Evolutionary conservation across 495 filamentous ascomycete species (phyloP).

Genomic region (Echria macrotheca): DNA sequence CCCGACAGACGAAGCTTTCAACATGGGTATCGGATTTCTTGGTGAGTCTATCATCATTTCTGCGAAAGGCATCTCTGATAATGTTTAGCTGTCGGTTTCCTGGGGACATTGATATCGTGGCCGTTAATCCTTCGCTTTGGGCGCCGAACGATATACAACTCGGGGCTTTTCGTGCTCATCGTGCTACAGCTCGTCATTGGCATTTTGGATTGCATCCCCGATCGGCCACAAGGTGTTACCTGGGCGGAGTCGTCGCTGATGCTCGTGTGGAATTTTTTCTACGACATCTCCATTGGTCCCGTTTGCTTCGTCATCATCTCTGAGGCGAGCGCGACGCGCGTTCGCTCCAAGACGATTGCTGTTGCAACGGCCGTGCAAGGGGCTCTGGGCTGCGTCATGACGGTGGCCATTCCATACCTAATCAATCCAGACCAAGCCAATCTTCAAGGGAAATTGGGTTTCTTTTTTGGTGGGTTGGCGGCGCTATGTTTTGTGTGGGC

Average conservation of each 20-base stretch:
- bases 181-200: conserved; percentile 53
- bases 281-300: conserved; percentile 54
- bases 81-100: conserved; percentile 28
- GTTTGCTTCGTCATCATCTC: conserved; percentile 58
- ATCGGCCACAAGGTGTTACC: conserved; percentile 33
- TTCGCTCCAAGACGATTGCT: conserved; percentile 58
- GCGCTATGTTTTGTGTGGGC: conserved; percentile 38
- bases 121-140: conserved; percentile 48
- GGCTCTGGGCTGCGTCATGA: conserved; percentile 54
- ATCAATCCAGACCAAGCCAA: conserved; percentile 61
- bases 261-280: conserved; percentile 54
- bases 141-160: conserved; percentile 49
- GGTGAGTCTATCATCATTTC: conserved; percentile 23
- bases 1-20: conserved; percentile 40
- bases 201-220: conserved; percentile 50
- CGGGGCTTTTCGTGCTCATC: conserved; percentile 42
- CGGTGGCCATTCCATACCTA: conserved; percentile 61
- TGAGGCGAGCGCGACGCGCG: conserved; percentile 51
- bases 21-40: conserved; percentile 46
- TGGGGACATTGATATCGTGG: conserved; percentile 52
- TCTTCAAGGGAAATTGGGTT: conserved; percentile 60
- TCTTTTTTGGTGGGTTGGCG: conserved; percentile 59
- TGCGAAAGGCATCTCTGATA: not conserved
- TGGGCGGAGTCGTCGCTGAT: conserved; percentile 53
- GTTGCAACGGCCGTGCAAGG: conserved; percentile 57